Conservation (phyloP, 2,329 filamentous ascomycete species). For the Fusarium tuaranense region DNA sequence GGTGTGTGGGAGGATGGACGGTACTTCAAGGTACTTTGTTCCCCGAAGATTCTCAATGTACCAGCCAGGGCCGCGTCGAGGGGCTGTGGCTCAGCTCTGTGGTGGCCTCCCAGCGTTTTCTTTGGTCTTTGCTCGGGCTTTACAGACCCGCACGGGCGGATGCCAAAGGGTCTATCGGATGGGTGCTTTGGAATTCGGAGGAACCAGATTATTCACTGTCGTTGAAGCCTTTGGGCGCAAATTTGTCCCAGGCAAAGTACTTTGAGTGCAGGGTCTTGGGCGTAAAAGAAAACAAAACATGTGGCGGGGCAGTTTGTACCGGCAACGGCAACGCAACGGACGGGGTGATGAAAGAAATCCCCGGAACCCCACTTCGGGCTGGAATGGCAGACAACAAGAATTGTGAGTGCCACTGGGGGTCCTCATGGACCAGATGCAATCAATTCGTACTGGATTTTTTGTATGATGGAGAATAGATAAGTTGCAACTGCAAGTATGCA, state of each 20-base stretch:
- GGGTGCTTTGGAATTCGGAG: background rate
- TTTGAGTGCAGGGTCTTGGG: slow-evolving; percentile 9
- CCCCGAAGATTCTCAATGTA: slow-evolving; percentile 6
- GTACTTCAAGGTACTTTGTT: slow-evolving; percentile 31
- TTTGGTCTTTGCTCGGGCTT: background rate
- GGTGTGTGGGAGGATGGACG: background rate
- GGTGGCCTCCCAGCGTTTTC: slow-evolving; percentile 8
- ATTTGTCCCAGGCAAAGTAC: background rate
- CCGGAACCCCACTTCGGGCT: slow-evolving; percentile 31
- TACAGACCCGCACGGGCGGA: background rate
- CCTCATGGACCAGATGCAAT: background rate
- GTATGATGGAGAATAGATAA: background rate
- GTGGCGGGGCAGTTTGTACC: slow-evolving; percentile 38
- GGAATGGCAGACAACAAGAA: background rate
- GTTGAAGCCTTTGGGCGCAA: background rate
- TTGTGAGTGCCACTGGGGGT: background rate
- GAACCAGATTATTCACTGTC: background rate
- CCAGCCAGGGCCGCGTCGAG: slow-evolving; percentile 37
- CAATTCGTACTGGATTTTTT: background rate
- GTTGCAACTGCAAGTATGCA: background rate
- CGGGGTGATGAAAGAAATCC: slow-evolving; percentile 17
- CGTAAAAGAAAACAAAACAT: slow-evolving; percentile 39
- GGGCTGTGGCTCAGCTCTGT: slow-evolving; percentile 43
- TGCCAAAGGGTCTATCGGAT: background rate
- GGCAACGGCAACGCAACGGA: slow-evolving; percentile 18